Base-by-base conservation (phyloP, 2,329 filamentous ascomycete genomes). In the Cladosporium velox region DNA sequence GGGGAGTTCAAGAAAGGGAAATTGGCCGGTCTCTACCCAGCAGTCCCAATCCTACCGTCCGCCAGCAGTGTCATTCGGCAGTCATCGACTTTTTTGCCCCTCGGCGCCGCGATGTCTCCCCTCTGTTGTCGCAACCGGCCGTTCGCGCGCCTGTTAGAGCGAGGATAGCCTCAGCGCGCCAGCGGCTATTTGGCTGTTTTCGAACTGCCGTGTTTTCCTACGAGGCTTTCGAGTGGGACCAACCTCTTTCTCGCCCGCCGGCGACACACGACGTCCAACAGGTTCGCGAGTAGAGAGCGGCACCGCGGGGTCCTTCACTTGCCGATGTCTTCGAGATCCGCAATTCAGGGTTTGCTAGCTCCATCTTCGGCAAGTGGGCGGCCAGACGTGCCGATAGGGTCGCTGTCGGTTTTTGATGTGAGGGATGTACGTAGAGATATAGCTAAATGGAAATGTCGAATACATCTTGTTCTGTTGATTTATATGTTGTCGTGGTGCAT, bases 1-100 rank as follows among this genome's bases (percentile, higher is more conserved):
- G 61, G 60, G 21, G 47, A 49, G 47, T 35, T 38, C 30, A 62
- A 47, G 61, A 64, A 64, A 32, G 44, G 59, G 30, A 57, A 41
- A 41, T 58, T 34, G 34, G 30, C 38, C 55, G 55, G 34, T 61
- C 26, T 18, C 59, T 61, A 32, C 49, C 21, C 34, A 15, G 12
- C 55, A 28, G 14, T 54, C n/a, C 52, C 52, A 55, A 55, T 32
- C 52, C 52, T 55, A 32, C 52, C 52, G 30, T 47, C 41, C 41
- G 41, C 26, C 26, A 55, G 28, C 55, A 41, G 57, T 59, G 57
- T 62, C 47, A 64, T 64, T 64, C 61, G 61, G 49, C 61, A 64
- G 51, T 64, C 61, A 64, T 64, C 34, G 35, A 51, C 18, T 21
- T 47, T 47, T 47, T 47, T 41, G 30, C 28, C 59, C 38, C 60